A percentile compares a stretch with the other conserved stretches of the same genome.
Evolutionary conservation across 2,329 filamentous ascomycete genomes (phyloP).

Genomic region (Verticillium klebahnii): DNA sequence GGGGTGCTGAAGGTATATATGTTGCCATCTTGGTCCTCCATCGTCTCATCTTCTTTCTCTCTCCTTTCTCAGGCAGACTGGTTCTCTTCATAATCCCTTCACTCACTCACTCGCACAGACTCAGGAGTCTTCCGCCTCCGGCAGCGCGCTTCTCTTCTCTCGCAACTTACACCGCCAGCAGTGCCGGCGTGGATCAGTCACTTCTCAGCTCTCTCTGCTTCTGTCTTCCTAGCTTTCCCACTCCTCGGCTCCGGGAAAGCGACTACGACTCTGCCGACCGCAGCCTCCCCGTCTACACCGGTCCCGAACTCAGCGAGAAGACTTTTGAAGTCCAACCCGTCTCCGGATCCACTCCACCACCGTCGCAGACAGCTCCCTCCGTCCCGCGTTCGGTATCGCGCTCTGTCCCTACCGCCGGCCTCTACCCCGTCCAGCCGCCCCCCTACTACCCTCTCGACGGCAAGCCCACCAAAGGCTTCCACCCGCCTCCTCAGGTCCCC

Average conservation of each 20-base stretch:
- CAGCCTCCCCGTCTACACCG: slow-evolving; percentile 9
- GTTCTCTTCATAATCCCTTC: slow-evolving; percentile 1
- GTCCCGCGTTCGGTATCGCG: slow-evolving; percentile 1
- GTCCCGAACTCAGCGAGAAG: slow-evolving; percentile 5
- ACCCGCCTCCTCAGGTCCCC: background rate
- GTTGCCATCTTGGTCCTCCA: background rate
- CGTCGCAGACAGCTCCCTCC: background rate
- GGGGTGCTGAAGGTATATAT: background rate
- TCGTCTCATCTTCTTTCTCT: background rate
- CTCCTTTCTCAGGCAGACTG: background rate
- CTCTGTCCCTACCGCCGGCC: slow-evolving; percentile 2
- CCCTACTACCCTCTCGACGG: slow-evolving; percentile 5
- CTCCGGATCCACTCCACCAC: background rate
- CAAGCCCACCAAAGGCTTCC: background rate
- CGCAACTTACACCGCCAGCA: slow-evolving; percentile 2
- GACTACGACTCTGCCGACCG: slow-evolving; percentile 5
- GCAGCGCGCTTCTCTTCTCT: background rate
- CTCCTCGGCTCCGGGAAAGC: slow-evolving; percentile 12
- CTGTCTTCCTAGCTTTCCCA: slow-evolving; percentile 16
- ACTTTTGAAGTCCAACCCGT: slow-evolving; percentile 1
- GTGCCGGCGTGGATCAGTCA: slow-evolving; percentile 12
- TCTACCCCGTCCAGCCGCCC: slow-evolving; percentile 2
- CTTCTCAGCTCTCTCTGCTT: slow-evolving; percentile 13
- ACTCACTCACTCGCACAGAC: background rate
- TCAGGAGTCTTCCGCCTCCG: slow-evolving; percentile 2